phyloP scores from a whole-genome alignment of 2,329 filamentous ascomycete species.

The Neoarthrinium moseri region DNA sequence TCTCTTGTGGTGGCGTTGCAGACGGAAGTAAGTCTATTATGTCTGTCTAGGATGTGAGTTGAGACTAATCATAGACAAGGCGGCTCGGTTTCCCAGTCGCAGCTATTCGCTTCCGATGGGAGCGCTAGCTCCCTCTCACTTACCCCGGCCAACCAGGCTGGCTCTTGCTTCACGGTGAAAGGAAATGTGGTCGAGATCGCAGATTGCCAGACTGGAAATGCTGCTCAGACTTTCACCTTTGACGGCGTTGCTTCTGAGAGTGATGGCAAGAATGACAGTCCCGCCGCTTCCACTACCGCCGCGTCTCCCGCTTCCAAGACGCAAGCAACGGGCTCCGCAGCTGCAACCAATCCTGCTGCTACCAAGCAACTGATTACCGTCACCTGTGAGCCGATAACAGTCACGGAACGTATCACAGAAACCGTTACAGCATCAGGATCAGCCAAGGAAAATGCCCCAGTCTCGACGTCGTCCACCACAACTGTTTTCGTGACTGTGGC shows the following conservation, averaged over 20 bases:
- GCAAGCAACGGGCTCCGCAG: background rate
- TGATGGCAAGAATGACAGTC: background rate
- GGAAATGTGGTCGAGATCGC: constrained; percentile 42
- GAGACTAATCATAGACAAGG: constrained; percentile 21
- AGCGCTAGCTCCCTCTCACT: constrained; percentile 40
- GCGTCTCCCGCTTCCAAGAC: background rate
- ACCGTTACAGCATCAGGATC: too few relatives aligned
- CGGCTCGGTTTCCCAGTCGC: constrained; percentile 49
- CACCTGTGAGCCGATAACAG: constrained; percentile 1
- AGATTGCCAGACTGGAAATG: constrained; percentile 37
- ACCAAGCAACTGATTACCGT: background rate
- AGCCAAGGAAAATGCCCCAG: too few relatives aligned
- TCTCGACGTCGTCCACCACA: constrained; percentile 1
- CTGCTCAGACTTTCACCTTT: constrained; percentile 41
- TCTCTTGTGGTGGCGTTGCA: constrained; percentile 58
- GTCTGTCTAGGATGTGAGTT: constrained; percentile 7
- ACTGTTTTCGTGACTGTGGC: constrained; percentile 2
- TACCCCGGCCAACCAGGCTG: constrained; percentile 41
- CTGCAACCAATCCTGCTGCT: background rate
- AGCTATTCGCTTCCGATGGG: constrained; percentile 48
- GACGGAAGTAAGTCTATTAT: constrained; percentile 41
- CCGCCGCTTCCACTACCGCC: background rate
- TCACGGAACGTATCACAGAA: too few relatives aligned
- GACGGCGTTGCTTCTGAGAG: constrained; percentile 4
- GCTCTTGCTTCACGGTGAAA: constrained; percentile 46